phyloP scores from a whole-genome alignment of 768 basidiomycete genomes.

The Suillus alpinus region DNA sequence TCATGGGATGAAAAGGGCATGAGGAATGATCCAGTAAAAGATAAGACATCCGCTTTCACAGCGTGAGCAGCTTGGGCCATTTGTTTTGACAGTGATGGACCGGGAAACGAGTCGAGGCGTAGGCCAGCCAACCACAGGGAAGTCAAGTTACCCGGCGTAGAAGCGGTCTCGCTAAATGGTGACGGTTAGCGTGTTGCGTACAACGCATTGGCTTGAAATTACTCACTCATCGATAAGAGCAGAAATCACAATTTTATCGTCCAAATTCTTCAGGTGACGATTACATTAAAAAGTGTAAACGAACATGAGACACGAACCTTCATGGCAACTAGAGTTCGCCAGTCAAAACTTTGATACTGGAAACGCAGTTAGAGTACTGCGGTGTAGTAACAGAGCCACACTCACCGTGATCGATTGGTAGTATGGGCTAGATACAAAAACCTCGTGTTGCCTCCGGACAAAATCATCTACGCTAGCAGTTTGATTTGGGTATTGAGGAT shows the following conservation, averaged over 20 bases:
- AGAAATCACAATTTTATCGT: constrained; percentile 49
- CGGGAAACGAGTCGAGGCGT: constrained; percentile 58
- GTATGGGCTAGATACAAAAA: constrained; percentile 61
- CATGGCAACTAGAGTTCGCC: constrained; percentile 73
- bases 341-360: constrained; percentile 81
- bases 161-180: constrained; percentile 36
- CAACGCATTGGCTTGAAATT: background rate
- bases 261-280: constrained; percentile 41
- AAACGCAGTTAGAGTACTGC: background rate
- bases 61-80: constrained; percentile 67
- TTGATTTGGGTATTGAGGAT: constrained; percentile 48
- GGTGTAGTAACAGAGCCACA: background rate
- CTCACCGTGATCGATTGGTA: constrained; percentile 58
- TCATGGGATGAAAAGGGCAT: constrained; percentile 39
- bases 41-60: constrained; percentile 64
- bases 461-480: constrained; percentile 59
- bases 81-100: constrained; percentile 51
- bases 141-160: constrained; percentile 37
- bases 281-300: background rate
- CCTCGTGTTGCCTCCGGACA: constrained; percentile 56
- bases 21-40: constrained; percentile 47
- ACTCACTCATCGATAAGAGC: constrained; percentile 67
- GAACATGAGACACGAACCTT: constrained; percentile 39
- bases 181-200: background rate
- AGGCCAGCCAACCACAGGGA: constrained; percentile 73